Evolutionary conservation across 2,329 filamentous ascomycete species (phyloP), one percentile per base, ranked within the genome.

Genomic region (Lecanicillium sp.): DNA sequence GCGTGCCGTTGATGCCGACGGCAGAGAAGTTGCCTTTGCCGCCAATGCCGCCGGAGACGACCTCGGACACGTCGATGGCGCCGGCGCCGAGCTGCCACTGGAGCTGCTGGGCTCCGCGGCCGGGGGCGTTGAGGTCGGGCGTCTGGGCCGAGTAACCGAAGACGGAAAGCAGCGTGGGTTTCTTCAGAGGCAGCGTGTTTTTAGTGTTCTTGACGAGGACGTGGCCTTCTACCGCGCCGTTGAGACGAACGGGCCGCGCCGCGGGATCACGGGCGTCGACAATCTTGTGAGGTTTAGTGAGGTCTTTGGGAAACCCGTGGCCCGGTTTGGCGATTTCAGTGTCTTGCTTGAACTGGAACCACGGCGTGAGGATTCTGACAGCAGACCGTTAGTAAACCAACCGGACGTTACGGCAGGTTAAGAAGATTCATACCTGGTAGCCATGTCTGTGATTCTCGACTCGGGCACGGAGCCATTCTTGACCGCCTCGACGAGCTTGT

Each of bases 161-260:
- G n/a, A 84, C 55, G 1, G 80, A 78, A 36, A 86, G 54, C 52
- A 76, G 56, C 51, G 68, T 64, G 3, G 73, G 73, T 10, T 69
- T 61, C 8, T 68, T 68, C 0, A 85, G 61, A 0, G 81, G 81
- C 1, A 84, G 68, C 0, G 76, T 65, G 12, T 67, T 68, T 35
- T 77, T 75, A 32, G 59, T 64, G 58, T 85, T 84, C 60, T 84
- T 85, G 24, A 84, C 70, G 0, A 84, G 69, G 1, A 84, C 81
- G 46, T 83, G 79, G 4, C 81, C 79, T 55, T 83, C 79, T 4
- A 81, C 65, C 1, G 79, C 80, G 3, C 78, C 76, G n/a, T 78
- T 67, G 0, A 82, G 57, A 0, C 81, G 60, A 0, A 63, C 60
- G 1, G 58, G 51, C 26, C 61, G 60, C 4, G 68, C 62, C 5